These are phyloP conservation scores for Dactylellina parvicollis DNA, from an alignment of 2,329 filamentous ascomycete genomes.

Conservation along the genomic window DNA sequence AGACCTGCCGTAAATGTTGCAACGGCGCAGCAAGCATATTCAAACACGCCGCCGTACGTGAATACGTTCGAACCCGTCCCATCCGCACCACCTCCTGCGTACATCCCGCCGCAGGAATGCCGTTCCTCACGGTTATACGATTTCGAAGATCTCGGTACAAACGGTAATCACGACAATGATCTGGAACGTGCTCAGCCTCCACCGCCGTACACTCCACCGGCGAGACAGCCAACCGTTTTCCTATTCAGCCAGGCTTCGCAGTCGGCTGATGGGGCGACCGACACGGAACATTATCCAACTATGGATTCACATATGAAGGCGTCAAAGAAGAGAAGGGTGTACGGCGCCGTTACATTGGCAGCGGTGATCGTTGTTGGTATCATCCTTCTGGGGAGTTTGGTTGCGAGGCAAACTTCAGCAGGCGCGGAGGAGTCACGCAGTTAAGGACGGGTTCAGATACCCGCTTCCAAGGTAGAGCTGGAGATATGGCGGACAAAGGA, in stretches of 20 bases:
- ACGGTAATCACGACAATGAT: constrained; percentile 19
- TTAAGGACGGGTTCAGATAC: background rate
- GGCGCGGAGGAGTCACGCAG: no score
- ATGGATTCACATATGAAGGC: constrained; percentile 41
- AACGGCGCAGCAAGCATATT: constrained; percentile 2
- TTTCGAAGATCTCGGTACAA: constrained; percentile 16
- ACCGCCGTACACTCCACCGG: constrained; percentile 36
- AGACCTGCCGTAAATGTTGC: constrained; percentile 19
- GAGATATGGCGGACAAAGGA: no score
- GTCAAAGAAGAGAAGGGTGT: constrained; percentile 36
- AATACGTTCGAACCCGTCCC: constrained; percentile 35
- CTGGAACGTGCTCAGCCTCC: constrained; percentile 44
- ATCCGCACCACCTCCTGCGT: constrained; percentile 45
- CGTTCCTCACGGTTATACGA: constrained; percentile 47
- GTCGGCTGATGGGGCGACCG: constrained; percentile 5
- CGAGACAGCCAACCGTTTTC: constrained; percentile 7
- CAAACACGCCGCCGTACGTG: constrained; percentile 1
- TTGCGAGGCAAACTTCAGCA: constrained; percentile 32
- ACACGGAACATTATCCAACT: constrained; percentile 27
- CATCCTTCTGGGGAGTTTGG: constrained; percentile 39
- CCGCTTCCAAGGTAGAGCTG: no score
- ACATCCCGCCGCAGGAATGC: constrained; percentile 42
- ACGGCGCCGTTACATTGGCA: constrained; percentile 31
- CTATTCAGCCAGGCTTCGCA: background rate
- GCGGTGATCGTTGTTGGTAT: constrained; percentile 41